These are phyloP conservation scores for Saccharomycopsis selenospora DNA, from an alignment of 805 yeast genomes.

Conservation along the genomic window DNA sequence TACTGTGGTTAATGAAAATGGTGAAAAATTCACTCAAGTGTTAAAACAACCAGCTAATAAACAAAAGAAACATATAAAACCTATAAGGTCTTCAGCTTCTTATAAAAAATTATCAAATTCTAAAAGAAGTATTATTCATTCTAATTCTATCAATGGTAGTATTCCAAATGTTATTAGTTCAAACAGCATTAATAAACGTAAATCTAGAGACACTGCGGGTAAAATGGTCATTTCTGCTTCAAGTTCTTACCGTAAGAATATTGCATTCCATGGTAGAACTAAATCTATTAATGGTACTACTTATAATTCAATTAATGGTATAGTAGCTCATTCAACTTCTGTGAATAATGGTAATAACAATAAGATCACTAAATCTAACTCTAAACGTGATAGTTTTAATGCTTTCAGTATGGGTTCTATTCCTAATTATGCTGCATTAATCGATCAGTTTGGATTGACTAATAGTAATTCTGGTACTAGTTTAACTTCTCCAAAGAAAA, in stretches of 20 bases:
- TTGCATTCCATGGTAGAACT: conserved; percentile 27
- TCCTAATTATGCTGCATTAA: conserved; percentile 15
- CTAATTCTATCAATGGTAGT: conserved; percentile 3
- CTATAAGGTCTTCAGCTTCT: conserved; percentile 12
- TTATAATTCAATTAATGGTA: neutral
- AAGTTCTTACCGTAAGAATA: conserved; percentile 28
- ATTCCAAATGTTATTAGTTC: conserved; percentile 7
- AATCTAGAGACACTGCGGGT: conserved; percentile 24
- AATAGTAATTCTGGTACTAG: conserved; percentile 2
- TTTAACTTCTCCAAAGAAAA: conserved; percentile 18
- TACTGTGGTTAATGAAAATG: conserved; percentile 31
- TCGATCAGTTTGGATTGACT: conserved; percentile 9
- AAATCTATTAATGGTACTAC: conserved; percentile 4
- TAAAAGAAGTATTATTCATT: conserved; percentile 5
- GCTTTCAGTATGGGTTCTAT: conserved; percentile 16
- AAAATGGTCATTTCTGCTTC: conserved; percentile 28
- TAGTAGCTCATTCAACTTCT: neutral
- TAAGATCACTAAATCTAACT: conserved; percentile 3
- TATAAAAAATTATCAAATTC: conserved; percentile 18
- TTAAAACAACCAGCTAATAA: conserved; percentile 14
- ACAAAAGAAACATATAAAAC: conserved; percentile 1
- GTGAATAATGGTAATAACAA: neutral
- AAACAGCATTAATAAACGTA: conserved; percentile 18
- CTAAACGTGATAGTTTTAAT: conserved; percentile 16
- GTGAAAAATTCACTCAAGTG: conserved; percentile 17